Conservation (phyloP, 495 filamentous ascomycete genomes). For the Cryomyces minteri region DNA sequence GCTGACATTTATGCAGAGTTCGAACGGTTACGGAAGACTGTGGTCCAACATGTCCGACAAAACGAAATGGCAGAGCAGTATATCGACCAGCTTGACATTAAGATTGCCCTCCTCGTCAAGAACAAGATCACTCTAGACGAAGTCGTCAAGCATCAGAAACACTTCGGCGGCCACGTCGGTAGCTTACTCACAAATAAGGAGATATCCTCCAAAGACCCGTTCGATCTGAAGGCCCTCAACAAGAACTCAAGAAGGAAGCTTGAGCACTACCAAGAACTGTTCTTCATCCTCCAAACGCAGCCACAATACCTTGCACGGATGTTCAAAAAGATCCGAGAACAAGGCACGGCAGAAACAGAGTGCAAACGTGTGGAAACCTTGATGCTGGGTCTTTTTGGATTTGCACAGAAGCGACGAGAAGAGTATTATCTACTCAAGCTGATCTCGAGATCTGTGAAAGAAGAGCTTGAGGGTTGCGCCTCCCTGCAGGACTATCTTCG, state of each 20-base stretch:
- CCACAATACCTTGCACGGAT: slow-evolving; percentile 82
- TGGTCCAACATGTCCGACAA: slow-evolving; percentile 90
- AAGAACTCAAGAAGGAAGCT: slow-evolving; percentile 88
- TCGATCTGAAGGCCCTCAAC: slow-evolving; percentile 93
- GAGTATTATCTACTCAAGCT: slow-evolving; percentile 94
- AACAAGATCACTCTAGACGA: slow-evolving; percentile 99
- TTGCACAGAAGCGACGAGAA: slow-evolving; percentile 88
- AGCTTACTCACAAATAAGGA: slow-evolving; percentile 71
- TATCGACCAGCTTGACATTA: slow-evolving; percentile 95
- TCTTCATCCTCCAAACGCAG: slow-evolving; percentile 94
- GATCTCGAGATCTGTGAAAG: slow-evolving; percentile 60
- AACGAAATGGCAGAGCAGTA: slow-evolving; percentile 96
- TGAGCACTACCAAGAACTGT: slow-evolving; percentile 92
- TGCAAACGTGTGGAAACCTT: slow-evolving; percentile 78
- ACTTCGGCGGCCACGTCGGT: slow-evolving; percentile 83
- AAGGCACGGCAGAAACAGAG: slow-evolving; percentile 78
- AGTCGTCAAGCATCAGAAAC: slow-evolving; percentile 91
- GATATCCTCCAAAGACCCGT: slow-evolving; percentile 78
- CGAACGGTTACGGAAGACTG: slow-evolving; percentile 76
- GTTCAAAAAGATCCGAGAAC: slow-evolving; percentile 67
- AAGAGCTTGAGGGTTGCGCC: slow-evolving; percentile 61
- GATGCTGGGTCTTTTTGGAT: slow-evolving; percentile 94
- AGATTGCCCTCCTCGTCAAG: slow-evolving; percentile 94
- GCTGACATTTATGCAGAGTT: slow-evolving; percentile 37
- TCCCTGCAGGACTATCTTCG: slow-evolving; percentile 72